Evolutionary conservation across 2,329 filamentous ascomycete genomes (phyloP).

Genomic region (Phoma herbarum): DNA sequence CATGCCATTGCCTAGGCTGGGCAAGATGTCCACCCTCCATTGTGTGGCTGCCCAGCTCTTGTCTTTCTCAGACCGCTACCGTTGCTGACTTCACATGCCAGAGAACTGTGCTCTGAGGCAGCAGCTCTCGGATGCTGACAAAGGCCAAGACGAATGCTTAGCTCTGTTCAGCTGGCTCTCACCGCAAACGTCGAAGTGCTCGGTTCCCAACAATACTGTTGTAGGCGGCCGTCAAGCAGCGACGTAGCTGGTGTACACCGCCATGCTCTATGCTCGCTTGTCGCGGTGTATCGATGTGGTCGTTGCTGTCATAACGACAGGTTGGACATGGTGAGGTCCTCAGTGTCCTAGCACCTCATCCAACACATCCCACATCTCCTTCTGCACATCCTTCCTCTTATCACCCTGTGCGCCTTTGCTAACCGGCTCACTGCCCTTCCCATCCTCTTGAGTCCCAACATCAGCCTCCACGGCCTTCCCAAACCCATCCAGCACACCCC

Average conservation of each 20-base stretch:
- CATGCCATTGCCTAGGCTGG: slow-evolving; percentile 1
- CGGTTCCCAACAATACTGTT: not conserved
- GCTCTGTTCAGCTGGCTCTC: not conserved
- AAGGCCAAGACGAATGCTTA: not conserved
- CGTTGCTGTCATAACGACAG: not conserved
- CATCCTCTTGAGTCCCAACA: slow-evolving; percentile 23
- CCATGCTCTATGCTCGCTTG: not conserved
- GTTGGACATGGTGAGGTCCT: not conserved
- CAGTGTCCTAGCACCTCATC: slow-evolving; percentile 44
- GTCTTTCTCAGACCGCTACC: not conserved
- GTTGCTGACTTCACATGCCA: slow-evolving; percentile 8
- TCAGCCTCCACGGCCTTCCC: slow-evolving; percentile 41
- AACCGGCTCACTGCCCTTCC: slow-evolving; percentile 31
- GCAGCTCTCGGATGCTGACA: not conserved
- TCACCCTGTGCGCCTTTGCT: slow-evolving; percentile 25
- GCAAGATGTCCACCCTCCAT: not conserved
- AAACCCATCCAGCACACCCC: slow-evolving; percentile 75
- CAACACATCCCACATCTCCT: slow-evolving; percentile 48
- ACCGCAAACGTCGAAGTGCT: not conserved
- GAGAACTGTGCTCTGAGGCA: not conserved
- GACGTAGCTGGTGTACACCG: not conserved
- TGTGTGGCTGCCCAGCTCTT: not conserved
- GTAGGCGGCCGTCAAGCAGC: not conserved
- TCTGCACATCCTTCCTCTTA: slow-evolving; percentile 38
- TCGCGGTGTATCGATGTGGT: not conserved